Percentiles rank a stretch among this genome's conserved stretches.
phyloP scores from a whole-genome alignment of 2,329 filamentous ascomycete species.

The Diplodia sapinea region DNA sequence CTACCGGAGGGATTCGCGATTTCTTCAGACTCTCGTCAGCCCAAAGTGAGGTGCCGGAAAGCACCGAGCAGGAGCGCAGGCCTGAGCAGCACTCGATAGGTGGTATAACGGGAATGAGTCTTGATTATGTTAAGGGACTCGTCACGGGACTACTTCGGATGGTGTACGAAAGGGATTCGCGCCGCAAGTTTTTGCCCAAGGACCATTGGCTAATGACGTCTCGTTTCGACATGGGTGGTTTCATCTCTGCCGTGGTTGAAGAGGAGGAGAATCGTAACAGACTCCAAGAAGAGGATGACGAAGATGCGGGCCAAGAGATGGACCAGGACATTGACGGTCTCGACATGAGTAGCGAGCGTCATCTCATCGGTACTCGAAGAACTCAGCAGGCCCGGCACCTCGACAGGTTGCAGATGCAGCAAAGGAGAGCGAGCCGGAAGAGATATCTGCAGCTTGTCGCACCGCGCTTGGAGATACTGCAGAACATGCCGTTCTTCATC shows the following conservation, averaged over 20 bases:
- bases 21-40: conserved; percentile 41
- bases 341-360: conserved; percentile 33
- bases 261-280: conserved; percentile 82
- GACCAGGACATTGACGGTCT: conserved; percentile 47
- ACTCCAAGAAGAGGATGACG: conserved; percentile 67
- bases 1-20: conserved; percentile 50
- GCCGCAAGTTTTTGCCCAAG: conserved; percentile 80
- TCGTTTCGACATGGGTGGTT: conserved; percentile 83
- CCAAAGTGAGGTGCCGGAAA: conserved; percentile 3
- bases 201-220: conserved; percentile 95
- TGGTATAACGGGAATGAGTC: conserved; percentile 72
- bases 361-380: conserved; percentile 62
- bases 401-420: conserved; percentile 67
- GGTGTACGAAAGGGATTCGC: conserved; percentile 91
- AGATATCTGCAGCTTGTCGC: conserved; percentile 75
- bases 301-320: conserved; percentile 55
- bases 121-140: conserved; percentile 78
- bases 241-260: conserved; percentile 81
- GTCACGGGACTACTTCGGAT: conserved; percentile 82
- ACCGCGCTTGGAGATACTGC: conserved; percentile 85
- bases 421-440: conserved; percentile 70
- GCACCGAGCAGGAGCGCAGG: conserved; percentile 39
- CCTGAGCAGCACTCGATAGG: conserved; percentile 55
- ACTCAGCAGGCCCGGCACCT: conserved; percentile 67
- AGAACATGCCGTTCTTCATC: conserved; percentile 97